Conservation (phyloP, 179 eudicot genomes). For the Gypsophila paniculata region DNA sequence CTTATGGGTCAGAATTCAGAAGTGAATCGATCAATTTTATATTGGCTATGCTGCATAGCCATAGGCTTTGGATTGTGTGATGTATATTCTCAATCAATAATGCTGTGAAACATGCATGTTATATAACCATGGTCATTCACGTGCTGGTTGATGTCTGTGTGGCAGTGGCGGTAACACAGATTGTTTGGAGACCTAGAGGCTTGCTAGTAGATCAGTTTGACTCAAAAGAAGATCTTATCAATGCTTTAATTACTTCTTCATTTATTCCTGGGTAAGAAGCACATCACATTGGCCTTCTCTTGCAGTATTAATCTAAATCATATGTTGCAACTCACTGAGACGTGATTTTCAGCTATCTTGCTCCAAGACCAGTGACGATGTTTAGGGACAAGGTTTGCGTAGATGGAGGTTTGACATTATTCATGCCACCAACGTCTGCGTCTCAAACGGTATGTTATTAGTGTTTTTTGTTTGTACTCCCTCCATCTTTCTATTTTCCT, state of each 20-base stretch:
- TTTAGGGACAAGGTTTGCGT: constrained; percentile 85
- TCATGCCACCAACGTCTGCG: constrained; percentile 99
- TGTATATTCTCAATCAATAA: neutral
- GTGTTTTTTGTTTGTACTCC: constrained; percentile 19
- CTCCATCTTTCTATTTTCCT: too few relatives aligned
- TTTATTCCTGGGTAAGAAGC: constrained; percentile 82
- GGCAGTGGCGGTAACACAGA: constrained; percentile 89
- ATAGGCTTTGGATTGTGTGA: neutral
- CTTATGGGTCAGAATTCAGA: neutral
- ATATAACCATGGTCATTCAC: neutral
- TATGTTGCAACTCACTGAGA: constrained; percentile 14
- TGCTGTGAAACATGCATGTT: neutral
- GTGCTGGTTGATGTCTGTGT: constrained; percentile 18
- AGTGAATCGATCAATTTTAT: neutral
- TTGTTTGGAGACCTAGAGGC: constrained; percentile 95
- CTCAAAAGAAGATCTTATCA: constrained; percentile 91
- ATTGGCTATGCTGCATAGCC: neutral
- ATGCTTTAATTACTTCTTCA: constrained; percentile 91
- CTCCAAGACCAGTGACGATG: constrained; percentile 93
- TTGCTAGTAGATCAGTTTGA: constrained; percentile 89
- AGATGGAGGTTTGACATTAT: constrained; percentile 95
- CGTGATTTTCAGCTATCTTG: constrained; percentile 71
- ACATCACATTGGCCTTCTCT: neutral
- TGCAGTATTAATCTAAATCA: constrained; percentile 4
- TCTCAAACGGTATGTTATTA: constrained; percentile 59